Evolutionary conservation across 345 rosid genomes (phyloP), one percentile per base, ranked within the genome.

Genomic region (Mallotus nudiflorus): DNA sequence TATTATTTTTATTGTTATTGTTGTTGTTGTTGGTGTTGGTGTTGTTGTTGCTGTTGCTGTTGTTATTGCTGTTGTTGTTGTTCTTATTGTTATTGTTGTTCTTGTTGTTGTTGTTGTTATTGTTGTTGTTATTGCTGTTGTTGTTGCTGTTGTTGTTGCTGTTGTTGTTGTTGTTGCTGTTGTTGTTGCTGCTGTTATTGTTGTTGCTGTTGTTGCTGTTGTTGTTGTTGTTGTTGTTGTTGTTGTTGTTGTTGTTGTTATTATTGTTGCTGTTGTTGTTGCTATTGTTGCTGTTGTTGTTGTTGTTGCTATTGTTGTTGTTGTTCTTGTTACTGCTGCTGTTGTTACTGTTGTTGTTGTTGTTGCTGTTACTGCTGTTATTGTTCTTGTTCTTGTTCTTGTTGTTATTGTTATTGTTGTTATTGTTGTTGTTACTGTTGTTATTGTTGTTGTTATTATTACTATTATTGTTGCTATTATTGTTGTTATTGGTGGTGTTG

Each of bases 141-240:
- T 49, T 49, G 53, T 49, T 49, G 53, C 12, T 49, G 53, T 49
- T 49, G 53, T 49, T 49, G 53, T 49, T 49, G 53, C 12, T 49
- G 9, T 49, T 49, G 53, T 49, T 49, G 11, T 49, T 49, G 53
- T 49, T 49, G 53, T 49, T 49, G 53, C 12, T 49, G 53, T 49
- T 49, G 53, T 12, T 49, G 53, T 12, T 49, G 53, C 53, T 49
- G 53, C 11, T 49, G 53, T 19, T 49, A 8, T 49, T 49, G 53
- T 19, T 49, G 53, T 49, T 49, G 53, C 5, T 49, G 53, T 49
- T 49, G 53, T 12, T 49, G 53, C 11, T 49, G 53, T 12, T 49
- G 53, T 12, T 49, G 53, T 49, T 49, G 11, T 49, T 49, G 53
- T 49, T 49, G 9, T 12, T 49, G 53, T 49, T 49, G 53, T 12